Base-by-base conservation (phyloP, 208 protist species). In the Leishmania braziliensis region DNA sequence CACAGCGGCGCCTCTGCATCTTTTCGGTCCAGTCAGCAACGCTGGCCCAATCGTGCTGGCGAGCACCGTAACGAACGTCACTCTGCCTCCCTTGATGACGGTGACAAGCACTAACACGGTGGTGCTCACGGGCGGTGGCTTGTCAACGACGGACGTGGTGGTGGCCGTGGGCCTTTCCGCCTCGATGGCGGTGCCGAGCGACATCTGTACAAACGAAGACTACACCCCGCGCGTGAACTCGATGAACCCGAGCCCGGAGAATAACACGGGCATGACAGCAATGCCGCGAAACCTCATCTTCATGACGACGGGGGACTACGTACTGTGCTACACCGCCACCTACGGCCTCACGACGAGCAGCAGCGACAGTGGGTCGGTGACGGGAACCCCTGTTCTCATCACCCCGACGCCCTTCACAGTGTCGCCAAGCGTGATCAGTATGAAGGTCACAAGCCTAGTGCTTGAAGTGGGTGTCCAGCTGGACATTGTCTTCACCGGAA, bases 121-220 rank as follows among this genome's bases (percentile, higher is more conserved):
- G 23, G 54, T 93, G 33, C 84, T 96, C 53, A 65, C 88, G 23
- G 95, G 95, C 53, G 84, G 86, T 33, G 95, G 95, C 26, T 88
- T 97, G 36, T 93, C 93, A 10, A 77, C 89, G 43, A 81, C 76
- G 5, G 95, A 95, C 68, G 46, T 73, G n/a, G 77, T 95, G 10
- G 70, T 90, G 20, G 95, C 95, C 3, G 93, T 97, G 72, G 92
- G 77, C 1, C 75, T 94, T 58, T 70, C 75, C 16, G 53, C 77
- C 20, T 16, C 72, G 39, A 75, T 29, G 0, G 69, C n/a, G 4
- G 62, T 93, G 18, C 92, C 95, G n/a, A 58, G 63, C 1, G 92
- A 96, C 80, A 90, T 96, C 43, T 97, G 95, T 84, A 96, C 79
- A 18, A 92, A 94, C 84, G 77, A 72, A 8, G 77, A 33, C 68